A percentile compares a stretch with the other conserved stretches of the same genome.
Evolutionary conservation across 805 yeast genomes (phyloP).

Genomic region (Metschnikowia gelsemii): DNA sequence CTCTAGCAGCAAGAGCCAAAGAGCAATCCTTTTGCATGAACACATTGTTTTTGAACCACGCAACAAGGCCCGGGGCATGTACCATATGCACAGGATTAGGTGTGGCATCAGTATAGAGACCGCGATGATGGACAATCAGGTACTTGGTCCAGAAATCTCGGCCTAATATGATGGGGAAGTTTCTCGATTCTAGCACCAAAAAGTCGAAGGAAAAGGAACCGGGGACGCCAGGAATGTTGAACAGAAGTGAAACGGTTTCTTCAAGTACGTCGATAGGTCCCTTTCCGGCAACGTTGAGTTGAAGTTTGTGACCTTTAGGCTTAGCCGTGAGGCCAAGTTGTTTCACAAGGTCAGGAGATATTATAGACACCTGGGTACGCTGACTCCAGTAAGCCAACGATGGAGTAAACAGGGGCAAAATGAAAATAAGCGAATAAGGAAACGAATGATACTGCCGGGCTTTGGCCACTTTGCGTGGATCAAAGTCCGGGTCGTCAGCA

Average conservation of each 20-base stretch:
- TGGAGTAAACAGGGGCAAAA: neutral
- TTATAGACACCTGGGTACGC: neutral
- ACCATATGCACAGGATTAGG: neutral
- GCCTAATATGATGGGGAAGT: neutral
- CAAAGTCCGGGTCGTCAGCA: no score
- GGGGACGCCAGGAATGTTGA: neutral
- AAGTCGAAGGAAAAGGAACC: neutral
- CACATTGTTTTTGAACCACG: no score
- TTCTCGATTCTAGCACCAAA: neutral
- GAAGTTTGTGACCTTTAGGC: neutral
- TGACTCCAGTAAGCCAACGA: neutral
- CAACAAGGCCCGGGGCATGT: no score
- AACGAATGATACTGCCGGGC: no score
- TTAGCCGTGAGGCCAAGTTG: neutral
- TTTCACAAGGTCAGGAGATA: neutral
- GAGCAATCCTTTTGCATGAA: no score
- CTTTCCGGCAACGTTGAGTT: neutral
- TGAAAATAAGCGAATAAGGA: neutral
- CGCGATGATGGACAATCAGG: neutral
- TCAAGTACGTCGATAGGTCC: neutral
- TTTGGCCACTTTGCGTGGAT: no score
- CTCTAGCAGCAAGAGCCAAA: no score
- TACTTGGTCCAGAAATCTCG: neutral
- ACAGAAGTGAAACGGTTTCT: neutral
- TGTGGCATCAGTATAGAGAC: neutral